phyloP scores from a whole-genome alignment of 2,329 filamentous ascomycete species.

The Huntiella moniliformis region DNA sequence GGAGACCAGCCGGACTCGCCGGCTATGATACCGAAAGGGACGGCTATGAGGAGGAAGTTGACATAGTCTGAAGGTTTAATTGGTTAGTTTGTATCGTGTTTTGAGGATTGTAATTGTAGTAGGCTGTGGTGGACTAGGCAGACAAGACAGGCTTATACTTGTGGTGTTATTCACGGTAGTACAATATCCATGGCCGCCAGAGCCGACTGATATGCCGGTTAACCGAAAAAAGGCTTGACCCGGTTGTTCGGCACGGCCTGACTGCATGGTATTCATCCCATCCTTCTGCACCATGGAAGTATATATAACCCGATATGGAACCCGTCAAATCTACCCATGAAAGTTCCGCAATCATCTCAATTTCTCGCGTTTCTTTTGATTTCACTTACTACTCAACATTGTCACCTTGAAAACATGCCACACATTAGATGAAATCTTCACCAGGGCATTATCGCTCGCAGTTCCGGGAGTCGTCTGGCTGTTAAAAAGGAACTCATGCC shows the following conservation, averaged over 20 bases:
- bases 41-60: conserved; percentile 55
- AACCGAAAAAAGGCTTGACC: not conserved
- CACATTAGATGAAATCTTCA: conserved; percentile 13
- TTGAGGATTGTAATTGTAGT: not conserved
- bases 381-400: conserved; percentile 36
- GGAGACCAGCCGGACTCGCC: conserved; percentile 44
- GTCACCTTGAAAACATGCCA: conserved; percentile 41
- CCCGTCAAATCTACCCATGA: too few relatives aligned
- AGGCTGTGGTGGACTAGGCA: not conserved
- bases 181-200: not conserved
- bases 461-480: conserved; percentile 31
- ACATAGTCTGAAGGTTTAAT: conserved; percentile 28
- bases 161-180: not conserved
- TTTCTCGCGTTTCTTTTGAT: not conserved
- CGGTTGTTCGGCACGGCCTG: conserved; percentile 2
- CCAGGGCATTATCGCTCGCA: conserved; percentile 22
- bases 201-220: not conserved
- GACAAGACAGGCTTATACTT: not conserved
- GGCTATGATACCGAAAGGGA: conserved; percentile 53
- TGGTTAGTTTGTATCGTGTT: not conserved
- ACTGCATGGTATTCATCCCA: too few relatives aligned
- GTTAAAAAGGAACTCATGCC: conserved; percentile 24
- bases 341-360: too few relatives aligned
- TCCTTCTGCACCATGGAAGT: too few relatives aligned
- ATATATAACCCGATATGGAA: too few relatives aligned